Base-by-base conservation (phyloP, 2,329 filamentous ascomycete species). In the Achaetomium macrosporum region DNA sequence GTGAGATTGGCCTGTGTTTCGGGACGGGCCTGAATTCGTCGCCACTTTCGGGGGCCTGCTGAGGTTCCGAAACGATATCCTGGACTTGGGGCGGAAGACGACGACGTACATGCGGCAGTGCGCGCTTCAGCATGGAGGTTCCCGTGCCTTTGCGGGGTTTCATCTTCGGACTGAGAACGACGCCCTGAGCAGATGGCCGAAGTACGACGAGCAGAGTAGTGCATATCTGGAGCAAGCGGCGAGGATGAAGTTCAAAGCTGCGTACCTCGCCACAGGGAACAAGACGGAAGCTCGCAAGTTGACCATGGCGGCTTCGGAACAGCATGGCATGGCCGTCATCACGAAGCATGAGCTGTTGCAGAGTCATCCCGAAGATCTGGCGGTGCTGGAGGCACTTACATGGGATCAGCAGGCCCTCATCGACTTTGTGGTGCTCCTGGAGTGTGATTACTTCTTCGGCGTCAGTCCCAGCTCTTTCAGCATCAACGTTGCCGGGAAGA, bases 121-220 rank as follows among this genome's bases (percentile, higher is more conserved):
- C 50, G 65, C 68, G 8, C 49, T 50, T 12, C 57, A 65, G 7
- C 56, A 42, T 2, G 52, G 35, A 11, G 53, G 59, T 13, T 52
- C 61, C 7, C 61, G 63, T 12, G 53, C 55, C 5, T 74, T 68
- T 55, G 61, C 69, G 2, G 74, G 74, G 4, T 65, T 75, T 10
- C 75, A 78, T 56, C 63, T 78, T 5, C 67, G 75, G n/a, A 75
- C 74, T 5, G 75, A 77, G 59, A 70, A 63, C 50, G 74, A 77
- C 51, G 72, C 73, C 1, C 57, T 76, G 19, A 64, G 64, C n/a
- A 67, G 69, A 53, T 77, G 75, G 75, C 74, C 74, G 3, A 64
- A 68, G 5, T 76, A 69, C 54, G 65, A 71, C 2, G 65, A 65
- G 16, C 75, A 77, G 60, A 69, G 62, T 20, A 57, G 64, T 6